phyloP scores from a whole-genome alignment of 768 basidiomycete species.

The Auricularia auricula-judae region DNA sequence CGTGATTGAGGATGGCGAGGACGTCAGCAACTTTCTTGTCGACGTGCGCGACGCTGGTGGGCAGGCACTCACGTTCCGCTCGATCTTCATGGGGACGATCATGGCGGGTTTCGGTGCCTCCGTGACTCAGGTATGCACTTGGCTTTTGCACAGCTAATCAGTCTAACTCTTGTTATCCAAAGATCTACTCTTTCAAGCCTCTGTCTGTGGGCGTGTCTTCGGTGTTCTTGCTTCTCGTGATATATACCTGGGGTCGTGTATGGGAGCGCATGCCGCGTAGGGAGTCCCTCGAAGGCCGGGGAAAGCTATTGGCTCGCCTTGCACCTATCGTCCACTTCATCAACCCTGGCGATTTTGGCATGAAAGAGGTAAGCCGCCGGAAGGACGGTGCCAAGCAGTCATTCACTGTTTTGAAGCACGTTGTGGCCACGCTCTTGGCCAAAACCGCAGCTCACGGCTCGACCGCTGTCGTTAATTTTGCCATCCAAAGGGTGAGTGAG shows the following conservation, averaged over 20 bases:
- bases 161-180: neutral
- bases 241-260: slow-evolving; percentile 35
- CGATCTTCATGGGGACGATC: slow-evolving; percentile 40
- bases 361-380: slow-evolving; percentile 39
- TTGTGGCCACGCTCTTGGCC: slow-evolving; percentile 42
- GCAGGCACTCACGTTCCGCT: slow-evolving; percentile 45
- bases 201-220: slow-evolving; percentile 39
- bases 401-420: slow-evolving; percentile 30
- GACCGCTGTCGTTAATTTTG: slow-evolving; percentile 47
- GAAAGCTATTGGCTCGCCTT: slow-evolving; percentile 26
- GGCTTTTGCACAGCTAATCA: neutral
- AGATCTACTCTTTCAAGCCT: slow-evolving; percentile 56
- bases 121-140: slow-evolving; percentile 34
- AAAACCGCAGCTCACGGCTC: slow-evolving; percentile 44
- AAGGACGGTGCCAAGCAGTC: neutral
- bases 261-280: slow-evolving; percentile 27
- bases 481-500: slow-evolving; percentile 39
- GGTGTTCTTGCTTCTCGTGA: slow-evolving; percentile 45
- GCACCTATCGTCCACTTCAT: slow-evolving; percentile 33
- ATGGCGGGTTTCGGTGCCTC: slow-evolving; percentile 50
- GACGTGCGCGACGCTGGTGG: slow-evolving; percentile 50
- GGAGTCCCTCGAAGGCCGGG: slow-evolving; percentile 26
- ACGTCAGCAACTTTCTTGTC: slow-evolving; percentile 27
- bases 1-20: slow-evolving; percentile 9
- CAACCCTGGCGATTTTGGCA: slow-evolving; percentile 42